Percentiles rank a stretch among this genome's conserved stretches.
Evolutionary conservation across 208 protist genomes (phyloP).

Genomic region (Naegleria lovaniensis): DNA sequence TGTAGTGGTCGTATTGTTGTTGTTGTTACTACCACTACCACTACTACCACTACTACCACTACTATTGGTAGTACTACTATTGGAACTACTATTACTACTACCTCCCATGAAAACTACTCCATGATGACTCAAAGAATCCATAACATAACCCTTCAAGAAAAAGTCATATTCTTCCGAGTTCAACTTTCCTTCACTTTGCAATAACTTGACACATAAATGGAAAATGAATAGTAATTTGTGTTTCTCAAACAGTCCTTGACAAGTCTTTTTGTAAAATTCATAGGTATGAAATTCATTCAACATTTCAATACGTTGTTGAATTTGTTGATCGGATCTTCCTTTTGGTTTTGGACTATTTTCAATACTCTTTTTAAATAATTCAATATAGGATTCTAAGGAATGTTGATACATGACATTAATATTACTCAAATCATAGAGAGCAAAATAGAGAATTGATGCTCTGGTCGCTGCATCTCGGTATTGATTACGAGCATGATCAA

Average conservation of each 20-base stretch:
- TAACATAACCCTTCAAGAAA: constrained; percentile 89
- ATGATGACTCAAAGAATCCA: too few species aligned
- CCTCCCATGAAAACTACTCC: too few species aligned
- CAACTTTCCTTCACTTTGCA: constrained; percentile 71
- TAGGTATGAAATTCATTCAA: constrained; percentile 94
- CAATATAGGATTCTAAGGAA: constrained; percentile 92
- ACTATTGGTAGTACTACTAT: too few species aligned
- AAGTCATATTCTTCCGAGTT: constrained; percentile 95
- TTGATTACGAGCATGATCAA: constrained; percentile 86
- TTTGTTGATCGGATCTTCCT: constrained; percentile 65
- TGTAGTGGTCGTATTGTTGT: too few species aligned
- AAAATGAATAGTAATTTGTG: constrained; percentile 98
- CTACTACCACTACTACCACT: too few species aligned
- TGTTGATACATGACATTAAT: constrained; percentile 99
- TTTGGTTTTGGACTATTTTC: constrained; percentile 55
- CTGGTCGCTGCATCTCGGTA: constrained; percentile 88
- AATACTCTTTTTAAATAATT: constrained; percentile 90
- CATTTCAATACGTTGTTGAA: constrained; percentile 81
- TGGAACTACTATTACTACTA: too few species aligned
- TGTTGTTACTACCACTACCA: too few species aligned
- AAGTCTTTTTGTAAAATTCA: constrained; percentile 94
- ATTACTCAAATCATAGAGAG: constrained; percentile 85
- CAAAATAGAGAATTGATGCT: constrained; percentile 95
- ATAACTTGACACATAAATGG: constrained; percentile 93
- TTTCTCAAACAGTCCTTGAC: constrained; percentile 94